Conservation (phyloP, 108 stramenopile species). For the Nannochloropsis salina region DNA sequence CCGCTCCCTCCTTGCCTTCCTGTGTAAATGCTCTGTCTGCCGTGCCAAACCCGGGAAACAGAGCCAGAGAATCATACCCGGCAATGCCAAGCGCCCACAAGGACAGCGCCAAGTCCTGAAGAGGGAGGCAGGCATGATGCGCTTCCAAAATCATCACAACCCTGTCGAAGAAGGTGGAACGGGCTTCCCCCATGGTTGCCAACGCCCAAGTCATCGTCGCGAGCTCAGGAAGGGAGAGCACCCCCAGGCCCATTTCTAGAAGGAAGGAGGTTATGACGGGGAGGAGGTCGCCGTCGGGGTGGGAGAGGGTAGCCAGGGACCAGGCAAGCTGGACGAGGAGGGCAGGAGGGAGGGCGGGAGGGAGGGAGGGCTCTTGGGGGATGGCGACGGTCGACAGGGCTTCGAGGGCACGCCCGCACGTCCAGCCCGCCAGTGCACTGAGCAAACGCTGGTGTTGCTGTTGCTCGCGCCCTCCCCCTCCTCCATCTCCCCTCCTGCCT, state of each 20-base stretch:
- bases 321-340: slow-evolving; percentile 7
- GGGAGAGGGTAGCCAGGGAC: not conserved
- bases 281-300: not conserved
- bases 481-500: not conserved
- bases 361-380: not conserved
- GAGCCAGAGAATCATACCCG: not conserved
- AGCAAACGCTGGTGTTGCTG: slow-evolving; percentile 17
- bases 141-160: not conserved
- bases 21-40: too few relatives aligned
- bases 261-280: not conserved
- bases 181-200: not conserved
- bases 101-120: not conserved
- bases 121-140: not conserved
- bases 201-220: not conserved
- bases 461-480: not conserved
- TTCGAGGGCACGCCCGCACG: slow-evolving; percentile 6
- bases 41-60: not conserved
- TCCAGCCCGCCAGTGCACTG: not conserved
- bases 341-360: not conserved
- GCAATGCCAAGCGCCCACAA: not conserved
- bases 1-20: not conserved
- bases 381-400: not conserved
- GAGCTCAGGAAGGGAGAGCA: not conserved
- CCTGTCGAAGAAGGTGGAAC: not conserved
- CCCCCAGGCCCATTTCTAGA: not conserved